Percentiles rank a stretch among this genome's conserved stretches.
phyloP scores from a whole-genome alignment of 345 rosid species.

The Pugionium dolabratum region DNA sequence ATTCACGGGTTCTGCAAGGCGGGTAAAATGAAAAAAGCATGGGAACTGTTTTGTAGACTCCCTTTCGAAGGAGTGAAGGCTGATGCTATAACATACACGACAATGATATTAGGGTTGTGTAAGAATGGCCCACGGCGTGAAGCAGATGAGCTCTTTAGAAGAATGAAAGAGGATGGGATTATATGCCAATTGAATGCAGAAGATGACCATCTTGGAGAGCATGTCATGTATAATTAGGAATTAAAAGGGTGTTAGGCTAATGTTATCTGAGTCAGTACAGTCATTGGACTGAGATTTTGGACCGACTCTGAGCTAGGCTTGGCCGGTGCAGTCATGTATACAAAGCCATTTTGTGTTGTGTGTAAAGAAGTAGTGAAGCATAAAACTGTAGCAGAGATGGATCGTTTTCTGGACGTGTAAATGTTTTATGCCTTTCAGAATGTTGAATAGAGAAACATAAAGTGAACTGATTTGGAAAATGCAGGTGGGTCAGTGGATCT shows the following conservation, averaged over 20 bases:
- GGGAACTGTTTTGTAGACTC: slow-evolving; percentile 22
- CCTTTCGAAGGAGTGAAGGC: slow-evolving; percentile 26
- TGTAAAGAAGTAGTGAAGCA: not conserved
- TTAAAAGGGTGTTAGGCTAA: not conserved
- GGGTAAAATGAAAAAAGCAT: slow-evolving; percentile 1
- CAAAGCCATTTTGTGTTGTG: not conserved
- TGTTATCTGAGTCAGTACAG: not conserved
- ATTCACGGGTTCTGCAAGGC: slow-evolving; percentile 35
- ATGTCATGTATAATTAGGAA: not conserved
- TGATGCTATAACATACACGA: slow-evolving; percentile 33
- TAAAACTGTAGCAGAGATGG: not conserved
- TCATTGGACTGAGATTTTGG: not conserved
- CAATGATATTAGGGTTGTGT: slow-evolving; percentile 42
- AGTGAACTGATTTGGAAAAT: too few relatives aligned
- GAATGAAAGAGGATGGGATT: slow-evolving; percentile 35
- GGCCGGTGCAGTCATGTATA: not conserved
- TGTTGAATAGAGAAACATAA: too few relatives aligned
- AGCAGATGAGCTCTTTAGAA: slow-evolving; percentile 35
- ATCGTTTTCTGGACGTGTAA: not conserved
- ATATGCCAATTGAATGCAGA: slow-evolving; percentile 1
- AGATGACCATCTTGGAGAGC: not conserved
- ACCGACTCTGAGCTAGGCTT: not conserved
- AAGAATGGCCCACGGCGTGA: slow-evolving; percentile 30
- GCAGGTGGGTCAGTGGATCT: too few relatives aligned
- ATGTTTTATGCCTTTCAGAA: not conserved